A percentile compares a stretch with the other conserved stretches of the same genome.
Evolutionary conservation across 495 filamentous ascomycete species (phyloP).

Genomic region (Parmelia sp.): DNA sequence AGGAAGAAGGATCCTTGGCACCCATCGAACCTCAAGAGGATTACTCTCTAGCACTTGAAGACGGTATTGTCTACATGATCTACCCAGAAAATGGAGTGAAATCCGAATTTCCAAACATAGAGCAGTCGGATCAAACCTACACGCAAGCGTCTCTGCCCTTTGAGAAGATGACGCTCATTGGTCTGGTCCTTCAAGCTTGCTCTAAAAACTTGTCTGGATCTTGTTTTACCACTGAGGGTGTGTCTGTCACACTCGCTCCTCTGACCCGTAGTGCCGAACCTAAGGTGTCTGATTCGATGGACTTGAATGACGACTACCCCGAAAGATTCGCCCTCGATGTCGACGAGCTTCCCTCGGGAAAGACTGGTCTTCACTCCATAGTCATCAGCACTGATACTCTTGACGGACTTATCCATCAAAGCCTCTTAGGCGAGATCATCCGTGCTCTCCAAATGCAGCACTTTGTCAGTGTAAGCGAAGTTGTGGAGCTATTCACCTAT

Average conservation of each 20-base stretch:
- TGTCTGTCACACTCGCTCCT: background rate
- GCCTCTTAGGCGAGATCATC: background rate
- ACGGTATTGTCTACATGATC: constrained; percentile 3
- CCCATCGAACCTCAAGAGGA: background rate
- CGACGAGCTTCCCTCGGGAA: background rate
- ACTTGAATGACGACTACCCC: constrained; percentile 7
- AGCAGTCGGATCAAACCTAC: background rate
- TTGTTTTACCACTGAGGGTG: background rate
- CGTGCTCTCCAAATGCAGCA: constrained; percentile 3
- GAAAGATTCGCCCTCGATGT: constrained; percentile 11
- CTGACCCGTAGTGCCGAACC: background rate
- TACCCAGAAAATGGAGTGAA: background rate
- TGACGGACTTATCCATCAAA: background rate
- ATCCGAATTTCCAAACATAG: background rate
- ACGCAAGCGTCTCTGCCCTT: background rate
- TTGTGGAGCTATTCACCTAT: background rate
- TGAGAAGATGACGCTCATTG: background rate
- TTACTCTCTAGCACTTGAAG: background rate
- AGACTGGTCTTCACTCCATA: background rate
- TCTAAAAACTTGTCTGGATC: background rate
- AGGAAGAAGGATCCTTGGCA: background rate
- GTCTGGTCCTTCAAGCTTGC: background rate
- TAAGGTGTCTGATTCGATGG: background rate
- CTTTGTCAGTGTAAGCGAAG: constrained; percentile 1
- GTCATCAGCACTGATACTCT: background rate